Evolutionary conservation across 2,329 filamentous ascomycete genomes (phyloP), one percentile per base, ranked within the genome.

Genomic region (Graphiopsis chlorocephala): DNA sequence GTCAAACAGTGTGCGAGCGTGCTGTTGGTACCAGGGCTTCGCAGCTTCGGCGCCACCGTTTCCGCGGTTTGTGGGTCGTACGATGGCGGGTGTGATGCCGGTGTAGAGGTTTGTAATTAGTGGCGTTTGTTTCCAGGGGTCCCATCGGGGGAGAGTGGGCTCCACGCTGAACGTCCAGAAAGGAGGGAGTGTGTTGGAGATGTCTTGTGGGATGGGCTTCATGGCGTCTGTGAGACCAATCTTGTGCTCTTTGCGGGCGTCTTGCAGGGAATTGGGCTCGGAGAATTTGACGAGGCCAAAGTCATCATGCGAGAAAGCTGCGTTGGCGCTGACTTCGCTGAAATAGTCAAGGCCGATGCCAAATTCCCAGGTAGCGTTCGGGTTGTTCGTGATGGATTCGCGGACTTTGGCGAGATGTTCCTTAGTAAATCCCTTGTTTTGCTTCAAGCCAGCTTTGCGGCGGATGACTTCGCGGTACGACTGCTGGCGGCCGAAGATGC

Each of bases 401-500:
- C 26, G 20, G 14, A 62, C 26, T 12, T 23, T 31, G 4, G 48
- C 23, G 5, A 64, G 38, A 14, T 62, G 60, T 10, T 45, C 60
- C 15, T 55, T 62, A 1, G 60, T 42, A 17, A 62, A 62, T 11
- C 29, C 47, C 23, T 45, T 55, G 48, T 62, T 62, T 17, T 38
- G 17, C 28, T n/a, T 20, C 14, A 62, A 55, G 12, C 60, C 60
- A 17, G 60, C 48, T 23, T 62, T 38, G 25, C 60, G 60, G 11
- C 60, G 48, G 17, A 62, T 25, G 10, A 62, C 33, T 29, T 62
- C 60, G 48, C 61, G 61, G 53, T 64, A 58, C 11, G 52, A 57
- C 48, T 64, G 52, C n/a, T 64, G 69, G 33, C 69, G 57, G 45
- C 66, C 69, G 35, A 66, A 71, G 6, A 71, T 52, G 26, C 61